These are phyloP conservation scores for Linnemannia exigua DNA, from an alignment of 192 early-diverging fungal species.

Conservation along the genomic window DNA sequence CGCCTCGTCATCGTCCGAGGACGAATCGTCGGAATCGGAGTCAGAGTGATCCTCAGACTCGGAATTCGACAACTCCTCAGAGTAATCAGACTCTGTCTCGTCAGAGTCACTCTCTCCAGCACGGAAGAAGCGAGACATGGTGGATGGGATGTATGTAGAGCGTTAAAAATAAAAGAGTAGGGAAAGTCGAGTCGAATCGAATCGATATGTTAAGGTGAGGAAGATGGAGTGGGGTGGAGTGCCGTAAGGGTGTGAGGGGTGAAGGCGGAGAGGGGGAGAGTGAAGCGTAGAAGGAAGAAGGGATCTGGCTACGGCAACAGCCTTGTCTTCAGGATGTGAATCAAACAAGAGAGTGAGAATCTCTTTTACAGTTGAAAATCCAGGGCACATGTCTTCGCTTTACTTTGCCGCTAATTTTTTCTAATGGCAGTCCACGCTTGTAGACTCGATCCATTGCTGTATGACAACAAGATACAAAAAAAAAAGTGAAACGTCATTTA, in stretches of 20 bases:
- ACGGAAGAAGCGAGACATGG: slow-evolving; percentile 91
- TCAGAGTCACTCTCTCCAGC: slow-evolving; percentile 72
- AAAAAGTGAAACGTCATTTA: not conserved
- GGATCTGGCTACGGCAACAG: not conserved
- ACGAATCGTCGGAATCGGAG: slow-evolving; percentile 48
- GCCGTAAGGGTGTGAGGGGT: not conserved
- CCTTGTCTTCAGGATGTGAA: slow-evolving; percentile 12
- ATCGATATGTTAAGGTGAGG: not conserved
- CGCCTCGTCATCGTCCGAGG: slow-evolving; percentile 62
- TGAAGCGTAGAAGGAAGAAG: not conserved
- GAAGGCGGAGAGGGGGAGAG: not conserved
- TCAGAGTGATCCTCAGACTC: slow-evolving; percentile 64
- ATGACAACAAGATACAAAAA: not conserved
- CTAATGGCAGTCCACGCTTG: too few relatives aligned
- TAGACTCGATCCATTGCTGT: too few relatives aligned
- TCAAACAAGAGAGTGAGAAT: not conserved
- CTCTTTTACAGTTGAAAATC: not conserved
- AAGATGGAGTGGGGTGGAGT: not conserved
- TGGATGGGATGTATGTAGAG: not conserved
- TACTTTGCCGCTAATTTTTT: not conserved
- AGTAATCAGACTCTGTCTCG: slow-evolving; percentile 57
- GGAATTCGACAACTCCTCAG: slow-evolving; percentile 53
- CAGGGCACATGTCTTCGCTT: not conserved
- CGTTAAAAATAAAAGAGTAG: not conserved
- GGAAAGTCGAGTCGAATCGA: not conserved